Base-by-base conservation (phyloP, 164 flowering plant genomes). In the Chloranthus sessilifolius region DNA sequence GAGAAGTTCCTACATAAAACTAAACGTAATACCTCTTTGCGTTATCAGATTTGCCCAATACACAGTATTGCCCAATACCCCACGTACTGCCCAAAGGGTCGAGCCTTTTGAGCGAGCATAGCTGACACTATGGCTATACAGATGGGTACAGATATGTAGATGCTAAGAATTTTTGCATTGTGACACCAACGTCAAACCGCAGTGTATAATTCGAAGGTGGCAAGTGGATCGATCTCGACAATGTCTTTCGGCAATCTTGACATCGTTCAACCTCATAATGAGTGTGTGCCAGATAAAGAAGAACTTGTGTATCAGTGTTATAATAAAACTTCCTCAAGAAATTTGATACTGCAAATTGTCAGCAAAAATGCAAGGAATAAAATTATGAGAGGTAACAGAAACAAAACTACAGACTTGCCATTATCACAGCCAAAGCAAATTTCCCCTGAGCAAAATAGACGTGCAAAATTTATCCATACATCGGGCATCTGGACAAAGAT, bases 221-320 rank as follows among this genome's bases (percentile, higher is more conserved):
- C 80, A 92, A 67, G 62, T 88, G 99, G 50, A 88, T 92, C 24
- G 97, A 96, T 71, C 95, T 82, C 19, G 88, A 66, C 63, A 92
- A 68, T 17, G 95, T 74, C 66, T 73, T 84, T 59, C 81, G 84
- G 74, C 97, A 88, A 61, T 92, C 96, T 74, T 88, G 95, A 96
- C 99, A 86, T 63, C 88, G 96, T 60, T 92, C 99, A 43, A 97
- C 99, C 66, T 92, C 99, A 70, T 92, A 92, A 75, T 86, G 83
- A 31, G 95, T 88, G 16, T 95, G 91, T 26, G 99, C 95, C 37
- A 88, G 69, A 69, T 86, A 92, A 3, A 88, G 84, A 62, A 82
- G 91, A 70, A 88, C 73, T 52, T 83, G 95, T 38, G 76, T 71
- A 58, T 92, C 99, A 22, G 99, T 88, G 52, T 81, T 88, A 40